A percentile compares a stretch with the other conserved stretches of the same genome.
Evolutionary conservation across 352 stramenopile species (phyloP).

Genomic region (Thalassiosira exigua): DNA sequence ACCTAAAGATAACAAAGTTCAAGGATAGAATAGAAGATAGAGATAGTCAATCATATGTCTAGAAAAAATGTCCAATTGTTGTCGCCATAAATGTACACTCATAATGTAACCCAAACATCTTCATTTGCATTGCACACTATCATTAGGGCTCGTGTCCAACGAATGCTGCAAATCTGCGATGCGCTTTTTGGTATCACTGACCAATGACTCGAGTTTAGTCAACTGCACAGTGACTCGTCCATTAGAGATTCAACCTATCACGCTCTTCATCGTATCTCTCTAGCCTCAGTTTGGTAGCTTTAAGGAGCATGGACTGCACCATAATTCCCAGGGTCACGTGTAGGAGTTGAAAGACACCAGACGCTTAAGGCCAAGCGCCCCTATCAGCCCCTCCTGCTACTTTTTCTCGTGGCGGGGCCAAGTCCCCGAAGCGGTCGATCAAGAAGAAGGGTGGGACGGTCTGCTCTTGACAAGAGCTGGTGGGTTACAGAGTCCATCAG

Average conservation of each 20-base stretch:
- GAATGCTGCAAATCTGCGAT: slow-evolving; percentile 13
- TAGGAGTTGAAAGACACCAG: too few species aligned
- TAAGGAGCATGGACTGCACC: too few species aligned
- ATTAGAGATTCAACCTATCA: slow-evolving; percentile 50
- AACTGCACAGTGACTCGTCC: not conserved
- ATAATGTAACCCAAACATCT: too few species aligned
- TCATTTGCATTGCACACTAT: not conserved
- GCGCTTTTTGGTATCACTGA: slow-evolving; percentile 4
- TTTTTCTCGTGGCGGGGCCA: too few species aligned
- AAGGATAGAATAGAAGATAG: slow-evolving; percentile 10
- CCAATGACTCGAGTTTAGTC: slow-evolving; percentile 2
- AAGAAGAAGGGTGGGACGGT: too few species aligned
- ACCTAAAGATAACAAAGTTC: slow-evolving; percentile 35
- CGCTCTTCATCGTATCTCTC: slow-evolving; percentile 46
- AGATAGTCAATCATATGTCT: not conserved
- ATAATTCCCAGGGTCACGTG: too few species aligned
- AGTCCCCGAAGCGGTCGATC: too few species aligned
- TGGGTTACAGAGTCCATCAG: too few species aligned
- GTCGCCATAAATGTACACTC: not conserved
- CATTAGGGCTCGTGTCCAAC: not conserved
- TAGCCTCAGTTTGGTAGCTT: slow-evolving; percentile 39
- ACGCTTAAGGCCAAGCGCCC: too few species aligned
- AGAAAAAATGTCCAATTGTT: not conserved
- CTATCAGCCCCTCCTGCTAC: too few species aligned
- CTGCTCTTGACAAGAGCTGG: too few species aligned